Evolutionary conservation across 495 filamentous ascomycete species (phyloP), one percentile per base, ranked within the genome.

Genomic region (Hypoxylon fuscum): DNA sequence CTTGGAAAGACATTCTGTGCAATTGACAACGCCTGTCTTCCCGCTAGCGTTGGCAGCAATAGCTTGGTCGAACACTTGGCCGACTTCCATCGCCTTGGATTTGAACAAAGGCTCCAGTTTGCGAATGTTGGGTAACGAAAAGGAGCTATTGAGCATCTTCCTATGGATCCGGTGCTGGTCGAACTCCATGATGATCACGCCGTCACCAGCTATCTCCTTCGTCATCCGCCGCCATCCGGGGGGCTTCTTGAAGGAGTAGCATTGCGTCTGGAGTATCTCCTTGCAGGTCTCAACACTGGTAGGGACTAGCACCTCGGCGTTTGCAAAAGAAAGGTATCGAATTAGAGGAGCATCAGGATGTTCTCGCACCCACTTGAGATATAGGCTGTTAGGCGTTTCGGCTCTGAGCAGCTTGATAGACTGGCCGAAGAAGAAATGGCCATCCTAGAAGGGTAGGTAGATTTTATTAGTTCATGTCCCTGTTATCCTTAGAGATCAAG

Each of bases 221-320:
- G 34, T 40, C 15, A 62, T 44, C 6, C 51, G 49, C 8, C 27
- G 6, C 27, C 50, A 38, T 9, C 20, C 9, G 11, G 41, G 1
- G 2, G 58, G 27, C 42, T 66, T 66, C 7, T 55, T 23, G 57
- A 62, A 66, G 34, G 32, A 32, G 18, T 66, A 57, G 31, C 59
- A 56, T 20, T 62, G 34, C 29, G 50, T 51, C 37, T 55, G 42
- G 2, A 58, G 34, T 2, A 57, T 29, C 11, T 62, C 58, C 37
- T 62, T 58, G 8, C 35, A 45, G n/a, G 50, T 29, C n/a, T 52
- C 15, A 7, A 47, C 18, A 22, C 50, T 64, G 14, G 27, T 63
- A 14, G 62, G 42, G 2, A 62, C 18, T 7, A 62, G 4, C 1
- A 47, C 27, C 22, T 64, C 60, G 5, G 14, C 23, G 23, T 64